phyloP scores from a whole-genome alignment of 164 flowering plant species.

The Amborella trichopoda region DNA sequence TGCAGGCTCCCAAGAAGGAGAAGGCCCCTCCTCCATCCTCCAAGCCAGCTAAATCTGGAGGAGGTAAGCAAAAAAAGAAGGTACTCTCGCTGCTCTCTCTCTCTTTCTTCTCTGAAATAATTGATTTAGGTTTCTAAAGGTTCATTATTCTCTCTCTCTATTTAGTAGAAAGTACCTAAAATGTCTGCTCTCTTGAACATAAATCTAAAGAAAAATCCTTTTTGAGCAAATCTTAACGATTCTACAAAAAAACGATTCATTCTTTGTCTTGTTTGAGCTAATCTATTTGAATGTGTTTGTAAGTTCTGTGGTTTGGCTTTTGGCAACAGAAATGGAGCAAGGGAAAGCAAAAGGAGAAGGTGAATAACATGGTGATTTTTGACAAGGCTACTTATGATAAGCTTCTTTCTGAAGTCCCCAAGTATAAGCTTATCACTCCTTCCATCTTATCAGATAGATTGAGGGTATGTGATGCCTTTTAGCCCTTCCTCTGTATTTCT shows the following conservation, averaged over 20 bases:
- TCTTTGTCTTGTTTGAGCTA: too few relatives aligned
- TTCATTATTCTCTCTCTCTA: not conserved
- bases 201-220: too few relatives aligned
- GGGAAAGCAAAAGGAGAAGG: slow-evolving; percentile 10
- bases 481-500: not conserved
- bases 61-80: slow-evolving; percentile 20
- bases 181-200: too few relatives aligned
- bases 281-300: not conserved
- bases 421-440: slow-evolving; percentile 42
- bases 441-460: slow-evolving; percentile 34
- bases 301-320: not conserved
- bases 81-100: slow-evolving; percentile 4
- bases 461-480: slow-evolving; percentile 20
- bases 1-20: slow-evolving; percentile 16
- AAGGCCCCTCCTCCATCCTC: slow-evolving; percentile 18
- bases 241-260: too few relatives aligned
- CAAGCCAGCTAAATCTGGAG: slow-evolving; percentile 16
- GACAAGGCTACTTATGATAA: slow-evolving; percentile 41
- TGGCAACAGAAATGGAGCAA: slow-evolving; percentile 7
- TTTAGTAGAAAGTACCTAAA: not conserved
- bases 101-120: too few relatives aligned
- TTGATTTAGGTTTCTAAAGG: too few relatives aligned
- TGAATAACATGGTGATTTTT: slow-evolving; percentile 30
- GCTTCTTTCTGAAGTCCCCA: slow-evolving; percentile 33
- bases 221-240: too few relatives aligned